Conservation (phyloP, 768 basidiomycete genomes). For the Dioszegia hungarica region DNA sequence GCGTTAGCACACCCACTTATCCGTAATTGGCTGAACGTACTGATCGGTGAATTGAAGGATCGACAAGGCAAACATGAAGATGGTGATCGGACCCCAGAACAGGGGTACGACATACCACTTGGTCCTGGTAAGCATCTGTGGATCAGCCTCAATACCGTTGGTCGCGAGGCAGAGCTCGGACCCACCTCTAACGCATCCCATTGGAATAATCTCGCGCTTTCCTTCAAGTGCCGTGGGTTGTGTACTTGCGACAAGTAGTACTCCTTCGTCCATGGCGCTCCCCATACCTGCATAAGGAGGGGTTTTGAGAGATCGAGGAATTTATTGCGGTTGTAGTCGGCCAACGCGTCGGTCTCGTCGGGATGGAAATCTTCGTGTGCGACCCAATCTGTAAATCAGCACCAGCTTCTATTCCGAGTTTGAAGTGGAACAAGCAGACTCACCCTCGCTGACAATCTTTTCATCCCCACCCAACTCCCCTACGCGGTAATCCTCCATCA, state of each 20-base stretch:
- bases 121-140: slow-evolving; percentile 72
- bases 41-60: slow-evolving; percentile 59
- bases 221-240: slow-evolving; percentile 79
- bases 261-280: slow-evolving; percentile 66
- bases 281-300: slow-evolving; percentile 76
- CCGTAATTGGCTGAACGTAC: no score
- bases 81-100: slow-evolving; percentile 82
- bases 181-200: slow-evolving; percentile 71
- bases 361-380: slow-evolving; percentile 85
- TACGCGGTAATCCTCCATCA: slow-evolving; percentile 81
- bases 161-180: neutral
- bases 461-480: slow-evolving; percentile 75
- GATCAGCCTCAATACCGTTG: neutral
- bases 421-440: slow-evolving; percentile 41
- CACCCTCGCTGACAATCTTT: slow-evolving; percentile 72
- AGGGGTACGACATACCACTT: slow-evolving; percentile 90
- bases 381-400: slow-evolving; percentile 66
- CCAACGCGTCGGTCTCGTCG: slow-evolving; percentile 72
- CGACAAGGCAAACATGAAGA: slow-evolving; percentile 76
- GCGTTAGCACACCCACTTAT: slow-evolving; percentile 19
- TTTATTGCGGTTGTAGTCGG: slow-evolving; percentile 80
- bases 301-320: slow-evolving; percentile 88
- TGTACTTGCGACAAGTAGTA: slow-evolving; percentile 97
- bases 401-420: neutral
- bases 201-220: slow-evolving; percentile 83